Base-by-base conservation (phyloP, 2,329 filamentous ascomycete species). In the Diaporthe sp. region DNA sequence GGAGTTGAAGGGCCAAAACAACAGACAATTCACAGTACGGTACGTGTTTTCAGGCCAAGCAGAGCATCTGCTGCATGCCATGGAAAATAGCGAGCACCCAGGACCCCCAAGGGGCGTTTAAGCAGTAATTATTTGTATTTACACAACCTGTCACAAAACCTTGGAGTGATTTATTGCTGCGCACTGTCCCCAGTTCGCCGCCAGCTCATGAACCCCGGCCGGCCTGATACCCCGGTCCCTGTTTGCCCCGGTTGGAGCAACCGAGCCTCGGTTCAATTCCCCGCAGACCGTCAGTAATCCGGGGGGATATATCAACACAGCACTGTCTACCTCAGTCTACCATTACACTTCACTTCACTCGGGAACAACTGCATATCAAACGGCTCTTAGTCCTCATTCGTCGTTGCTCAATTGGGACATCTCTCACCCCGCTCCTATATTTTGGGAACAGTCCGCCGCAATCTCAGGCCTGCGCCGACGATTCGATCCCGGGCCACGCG, bases 201-300 rank as follows among this genome's bases (percentile, higher is more conserved):
- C 12, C 30, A 22, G 44, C n/a, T 51, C 35, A 3, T 9, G 19
- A 1, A 15, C 30, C 63, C 22, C 22, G 19, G 13, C 30, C 6
- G 30, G 27, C 10, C 30, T 61, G 30, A 22, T 1, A 39, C 30
- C 55, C 56, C 25, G 44, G 39, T 59, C 56, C 56, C 44, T 71
- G 55, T 12, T 42, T 17, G 58, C 69, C n/a, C n/a, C 32, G 44
- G 56, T 47, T 63, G 44, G 37, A 27, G 44, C 50, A 73, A 65
- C 73, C 70, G 73, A 75, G 56, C 73, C 73, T 75, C 73, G 73
- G 73, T 65, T 53, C 44, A 56, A 61, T 61, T 73, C 73, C 73
- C 73, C 73, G 70, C 73, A 75, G 69, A 70, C 44, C 44, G 63
- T 65, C 37, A 75, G 9, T 47, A 50, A n/a, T 58, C 63, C 53